phyloP scores from a whole-genome alignment of 805 yeast species.

The Schizosaccharomyces pombe region DNA sequence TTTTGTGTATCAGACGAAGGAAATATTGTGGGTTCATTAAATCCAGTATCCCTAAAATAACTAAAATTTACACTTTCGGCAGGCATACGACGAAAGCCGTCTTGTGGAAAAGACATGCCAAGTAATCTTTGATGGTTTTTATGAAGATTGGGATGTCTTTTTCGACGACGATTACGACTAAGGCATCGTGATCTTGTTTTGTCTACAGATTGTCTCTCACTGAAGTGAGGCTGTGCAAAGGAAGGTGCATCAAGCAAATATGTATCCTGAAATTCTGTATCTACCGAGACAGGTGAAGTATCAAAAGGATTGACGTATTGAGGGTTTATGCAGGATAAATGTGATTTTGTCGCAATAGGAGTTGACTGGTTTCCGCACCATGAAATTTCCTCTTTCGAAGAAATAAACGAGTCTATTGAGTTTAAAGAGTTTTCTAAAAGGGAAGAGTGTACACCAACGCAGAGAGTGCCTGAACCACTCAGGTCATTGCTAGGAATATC shows the following conservation, averaged over 20 bases:
- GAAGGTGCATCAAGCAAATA: neutral
- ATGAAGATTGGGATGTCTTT: neutral
- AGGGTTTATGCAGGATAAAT: neutral
- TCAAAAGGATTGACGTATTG: neutral
- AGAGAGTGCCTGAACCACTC: neutral
- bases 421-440: neutral
- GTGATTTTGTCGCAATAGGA: no score
- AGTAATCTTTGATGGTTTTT: neutral
- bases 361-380: no score
- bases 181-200: no score
- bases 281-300: neutral
- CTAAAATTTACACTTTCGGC: neutral
- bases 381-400: no score
- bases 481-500: neutral
- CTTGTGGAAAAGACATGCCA: neutral
- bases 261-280: neutral
- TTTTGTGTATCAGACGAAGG: conserved; percentile 23
- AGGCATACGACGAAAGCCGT: neutral
- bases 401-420: neutral
- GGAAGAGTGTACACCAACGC: no score
- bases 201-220: no score
- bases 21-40: neutral
- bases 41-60: neutral
- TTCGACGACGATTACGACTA: no score
- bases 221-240: no score